These are phyloP conservation scores for Epichloe sp. DNA, from an alignment of 2,329 filamentous ascomycete species.

Conservation along the genomic window DNA sequence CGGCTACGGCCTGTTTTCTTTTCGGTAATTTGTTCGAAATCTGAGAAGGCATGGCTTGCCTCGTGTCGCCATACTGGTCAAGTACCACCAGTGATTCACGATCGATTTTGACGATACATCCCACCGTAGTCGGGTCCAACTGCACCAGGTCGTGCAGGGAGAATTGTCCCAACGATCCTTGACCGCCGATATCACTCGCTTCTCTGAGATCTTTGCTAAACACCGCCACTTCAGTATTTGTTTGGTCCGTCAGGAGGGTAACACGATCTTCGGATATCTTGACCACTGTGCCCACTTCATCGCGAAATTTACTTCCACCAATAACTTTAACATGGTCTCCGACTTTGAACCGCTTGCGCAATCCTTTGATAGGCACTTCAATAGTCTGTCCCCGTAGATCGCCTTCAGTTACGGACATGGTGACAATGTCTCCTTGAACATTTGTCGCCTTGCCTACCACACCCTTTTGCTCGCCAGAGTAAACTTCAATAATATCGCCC, in stretches of 20 bases:
- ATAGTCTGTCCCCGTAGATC: conserved; percentile 72
- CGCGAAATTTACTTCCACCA: conserved; percentile 83
- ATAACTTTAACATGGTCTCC: conserved; percentile 99
- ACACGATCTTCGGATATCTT: conserved; percentile 86
- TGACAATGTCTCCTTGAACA: conserved; percentile 85
- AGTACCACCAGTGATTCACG: conserved; percentile 81
- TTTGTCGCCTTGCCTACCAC: conserved; percentile 75
- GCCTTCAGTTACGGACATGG: conserved; percentile 72
- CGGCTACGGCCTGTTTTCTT: conserved; percentile 75
- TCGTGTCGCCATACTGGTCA: conserved; percentile 76
- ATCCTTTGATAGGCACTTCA: conserved; percentile 80
- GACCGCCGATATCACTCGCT: conserved; percentile 80
- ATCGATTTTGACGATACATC: conserved; percentile 88
- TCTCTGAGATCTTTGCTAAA: conserved; percentile 95
- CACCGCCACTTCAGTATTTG: conserved; percentile 85
- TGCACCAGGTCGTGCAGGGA: conserved; percentile 90
- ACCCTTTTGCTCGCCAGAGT: conserved; percentile 86
- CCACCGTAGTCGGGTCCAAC: conserved; percentile 83
- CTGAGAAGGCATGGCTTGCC: conserved; percentile 77
- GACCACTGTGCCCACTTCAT: conserved; percentile 95
- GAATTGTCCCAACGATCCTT: conserved; percentile 75
- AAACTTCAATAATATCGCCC: conserved; percentile 94
- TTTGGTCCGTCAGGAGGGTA: conserved; percentile 85
- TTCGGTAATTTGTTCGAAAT: conserved; percentile 80
- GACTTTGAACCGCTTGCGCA: conserved; percentile 83